Evolutionary conservation across 345 rosid species (phyloP).

Genomic region (Crucihimalaya himalaica): DNA sequence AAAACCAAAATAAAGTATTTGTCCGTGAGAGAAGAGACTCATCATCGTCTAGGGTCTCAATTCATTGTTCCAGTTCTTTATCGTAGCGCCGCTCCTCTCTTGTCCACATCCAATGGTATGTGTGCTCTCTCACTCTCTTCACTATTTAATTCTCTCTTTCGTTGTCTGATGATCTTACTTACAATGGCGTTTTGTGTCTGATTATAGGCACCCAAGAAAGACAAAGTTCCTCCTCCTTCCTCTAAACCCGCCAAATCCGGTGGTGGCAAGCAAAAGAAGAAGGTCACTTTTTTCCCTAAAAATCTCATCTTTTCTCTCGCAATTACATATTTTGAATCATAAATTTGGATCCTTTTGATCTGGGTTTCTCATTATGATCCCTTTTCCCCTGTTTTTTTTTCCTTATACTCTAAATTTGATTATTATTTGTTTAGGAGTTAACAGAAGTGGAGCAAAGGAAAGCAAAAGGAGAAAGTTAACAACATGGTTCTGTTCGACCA

Average conservation of each 20-base stretch:
- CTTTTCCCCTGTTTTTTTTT: not conserved
- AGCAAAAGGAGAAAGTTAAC: conserved; percentile 68
- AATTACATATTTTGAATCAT: not conserved
- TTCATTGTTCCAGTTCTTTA: not conserved
- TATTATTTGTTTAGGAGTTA: not conserved
- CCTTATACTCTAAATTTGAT: not conserved
- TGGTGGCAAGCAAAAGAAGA: conserved; percentile 44
- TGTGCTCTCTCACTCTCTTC: not conserved
- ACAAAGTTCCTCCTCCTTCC: conserved; percentile 43
- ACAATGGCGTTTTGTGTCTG: not conserved
- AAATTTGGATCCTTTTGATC: not conserved
- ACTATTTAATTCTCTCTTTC: not conserved
- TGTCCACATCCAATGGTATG: conserved; percentile 23
- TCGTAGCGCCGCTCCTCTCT: conserved; percentile 23
- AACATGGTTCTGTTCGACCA: conserved; percentile 62
- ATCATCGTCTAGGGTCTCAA: not conserved
- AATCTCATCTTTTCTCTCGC: not conserved
- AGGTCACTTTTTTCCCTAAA: conserved; percentile 19
- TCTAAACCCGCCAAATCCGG: conserved; percentile 45
- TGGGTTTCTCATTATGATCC: not conserved
- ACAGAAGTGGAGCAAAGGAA: conserved; percentile 65
- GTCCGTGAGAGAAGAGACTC: not conserved
- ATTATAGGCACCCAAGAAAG: conserved; percentile 39
- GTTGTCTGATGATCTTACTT: not conserved
- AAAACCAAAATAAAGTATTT: not conserved